Base-by-base conservation (phyloP, 1,284 basidiomycete species). In the Moesziomyces globuligerus region DNA sequence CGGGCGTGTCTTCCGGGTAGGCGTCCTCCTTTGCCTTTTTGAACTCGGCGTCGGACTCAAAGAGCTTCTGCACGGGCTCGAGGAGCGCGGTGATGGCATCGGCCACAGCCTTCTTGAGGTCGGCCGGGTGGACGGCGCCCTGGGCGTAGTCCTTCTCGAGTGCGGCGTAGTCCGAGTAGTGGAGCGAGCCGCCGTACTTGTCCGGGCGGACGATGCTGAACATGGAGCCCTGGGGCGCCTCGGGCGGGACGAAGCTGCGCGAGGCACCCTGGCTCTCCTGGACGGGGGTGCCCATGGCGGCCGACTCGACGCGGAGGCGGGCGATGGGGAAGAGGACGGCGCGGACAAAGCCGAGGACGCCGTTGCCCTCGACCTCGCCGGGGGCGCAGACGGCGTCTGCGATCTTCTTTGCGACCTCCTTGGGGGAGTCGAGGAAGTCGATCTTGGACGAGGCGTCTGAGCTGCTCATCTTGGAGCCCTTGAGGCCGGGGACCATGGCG, bases 391-490 rank as follows among this genome's bases (percentile, higher is more conserved):
- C 91, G 0, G 96, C 95, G 38, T 86, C 86, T 83, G 92, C 94
- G 84, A 98, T 90, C 86, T 98, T 98, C 83, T 89, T 89, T 78
- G 90, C 89, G 49, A 98, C 87, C 28, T 87, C 87, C 40, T 91
- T 90, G 0, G 94, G 89, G 15, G 89, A 83, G 84, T 98, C 95
- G 71, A 98, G 89, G 84, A 98, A 94, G 85, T 98, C 95, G 83
- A 98, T 97, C 85, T 98, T 99, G 70, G 90, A 93, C 83, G 94
- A 91, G 25, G 92, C 91, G 79, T 98, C 95, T 1, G 95, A 98
- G 0, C 93, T 90, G n/a, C 93, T 95, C 96, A 99, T 98, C 83
- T 99, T 99, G 23, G 92, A 92, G 26, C 95, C 95, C 13, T 86
- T 85, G 43, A 98, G 87, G 38, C 96, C 95, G 20, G 96, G 95